phyloP scores from a whole-genome alignment of 768 basidiomycete genomes.

The Tulasnella sp. region DNA sequence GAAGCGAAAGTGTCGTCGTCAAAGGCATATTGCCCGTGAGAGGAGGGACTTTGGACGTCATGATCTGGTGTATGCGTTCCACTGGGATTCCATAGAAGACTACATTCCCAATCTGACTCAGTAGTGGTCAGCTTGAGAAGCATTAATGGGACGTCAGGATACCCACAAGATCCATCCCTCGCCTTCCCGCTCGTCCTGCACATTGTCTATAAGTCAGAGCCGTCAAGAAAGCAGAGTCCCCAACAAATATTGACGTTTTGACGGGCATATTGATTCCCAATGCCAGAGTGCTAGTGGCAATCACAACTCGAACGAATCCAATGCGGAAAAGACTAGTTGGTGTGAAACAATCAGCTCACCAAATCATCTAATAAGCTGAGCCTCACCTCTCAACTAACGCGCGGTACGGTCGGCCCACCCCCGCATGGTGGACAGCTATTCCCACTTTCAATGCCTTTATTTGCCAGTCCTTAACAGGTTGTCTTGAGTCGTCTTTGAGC shows the following conservation, averaged over 20 bases:
- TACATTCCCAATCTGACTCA: conserved; percentile 59
- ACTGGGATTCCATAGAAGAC: conserved; percentile 71
- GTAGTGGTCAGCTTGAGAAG: neutral
- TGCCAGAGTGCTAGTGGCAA: conserved; percentile 71
- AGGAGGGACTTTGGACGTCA: conserved; percentile 64
- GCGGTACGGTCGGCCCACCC: conserved; percentile 67
- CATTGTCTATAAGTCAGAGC: conserved; percentile 65
- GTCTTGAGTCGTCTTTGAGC: conserved; percentile 42
- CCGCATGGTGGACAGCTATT: conserved; percentile 70
- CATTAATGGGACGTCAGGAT: neutral
- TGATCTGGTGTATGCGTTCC: conserved; percentile 64
- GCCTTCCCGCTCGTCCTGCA: conserved; percentile 70
- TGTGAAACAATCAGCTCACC: neutral
- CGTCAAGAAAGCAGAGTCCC: conserved; percentile 64
- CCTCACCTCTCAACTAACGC: conserved; percentile 59
- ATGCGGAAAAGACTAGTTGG: conserved; percentile 58
- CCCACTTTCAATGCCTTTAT: conserved; percentile 58
- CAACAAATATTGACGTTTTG: conserved; percentile 65
- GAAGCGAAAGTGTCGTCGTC: conserved; percentile 66
- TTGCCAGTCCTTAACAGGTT: conserved; percentile 48
- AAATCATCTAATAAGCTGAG: neutral
- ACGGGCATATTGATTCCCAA: conserved; percentile 77
- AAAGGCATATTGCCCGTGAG: conserved; percentile 68
- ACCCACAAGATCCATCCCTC: conserved; percentile 61
- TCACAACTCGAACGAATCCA: conserved; percentile 65